phyloP scores from a whole-genome alignment of 768 basidiomycete genomes.

The Naematelia aurantialba region DNA sequence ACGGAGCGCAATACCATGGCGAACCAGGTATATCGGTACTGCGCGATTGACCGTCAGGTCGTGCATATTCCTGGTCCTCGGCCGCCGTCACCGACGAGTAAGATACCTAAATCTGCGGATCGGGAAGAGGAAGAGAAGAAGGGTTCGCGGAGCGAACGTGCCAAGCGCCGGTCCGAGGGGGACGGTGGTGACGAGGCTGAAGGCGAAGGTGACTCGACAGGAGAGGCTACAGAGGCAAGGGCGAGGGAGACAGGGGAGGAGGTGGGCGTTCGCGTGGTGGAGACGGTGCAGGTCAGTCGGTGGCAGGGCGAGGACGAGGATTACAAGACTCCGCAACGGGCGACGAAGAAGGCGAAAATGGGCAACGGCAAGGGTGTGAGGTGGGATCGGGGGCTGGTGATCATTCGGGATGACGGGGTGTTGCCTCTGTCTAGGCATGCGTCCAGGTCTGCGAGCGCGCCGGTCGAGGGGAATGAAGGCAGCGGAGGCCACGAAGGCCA shows the following conservation, averaged over 20 bases:
- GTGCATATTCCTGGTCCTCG: slow-evolving; percentile 40
- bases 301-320: slow-evolving; percentile 49
- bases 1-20: slow-evolving; percentile 44
- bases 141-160: slow-evolving; percentile 31
- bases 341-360: slow-evolving; percentile 30
- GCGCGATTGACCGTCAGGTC: slow-evolving; percentile 47
- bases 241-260: slow-evolving; percentile 4
- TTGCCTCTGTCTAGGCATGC: not conserved
- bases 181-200: slow-evolving; percentile 10
- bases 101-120: slow-evolving; percentile 43
- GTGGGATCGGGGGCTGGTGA: slow-evolving; percentile 48
- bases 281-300: slow-evolving; percentile 20
- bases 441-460: not conserved
- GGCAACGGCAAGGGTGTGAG: slow-evolving; percentile 32
- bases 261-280: slow-evolving; percentile 7
- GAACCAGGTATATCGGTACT: slow-evolving; percentile 47
- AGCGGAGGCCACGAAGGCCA: too few relatives aligned
- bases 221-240: slow-evolving; percentile 2
- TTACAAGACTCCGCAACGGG: slow-evolving; percentile 38
- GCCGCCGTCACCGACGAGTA: slow-evolving; percentile 45
- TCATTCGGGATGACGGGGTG: slow-evolving; percentile 36
- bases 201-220: not conserved
- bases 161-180: slow-evolving; percentile 29
- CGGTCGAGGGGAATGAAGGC: not conserved
- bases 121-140: slow-evolving; percentile 38